Evolutionary conservation across 768 basidiomycete genomes (phyloP).

Genomic region (Panaeolus papilionaceus): DNA sequence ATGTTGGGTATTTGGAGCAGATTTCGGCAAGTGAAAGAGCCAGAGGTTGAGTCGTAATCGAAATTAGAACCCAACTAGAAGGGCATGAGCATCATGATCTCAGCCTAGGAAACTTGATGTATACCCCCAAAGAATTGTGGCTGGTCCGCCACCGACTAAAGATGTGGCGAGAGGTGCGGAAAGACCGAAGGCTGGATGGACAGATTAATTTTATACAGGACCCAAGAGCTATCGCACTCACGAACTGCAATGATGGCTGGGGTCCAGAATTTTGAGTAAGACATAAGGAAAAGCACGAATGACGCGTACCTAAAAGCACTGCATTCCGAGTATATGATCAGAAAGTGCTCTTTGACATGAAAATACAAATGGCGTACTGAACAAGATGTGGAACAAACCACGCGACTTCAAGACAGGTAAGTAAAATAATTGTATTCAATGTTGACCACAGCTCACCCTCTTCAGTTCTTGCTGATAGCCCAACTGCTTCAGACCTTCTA

Average conservation of each 20-base stretch:
- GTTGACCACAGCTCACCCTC: conserved; percentile 41
- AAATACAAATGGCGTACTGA: conserved; percentile 46
- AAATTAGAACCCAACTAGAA: conserved; percentile 57
- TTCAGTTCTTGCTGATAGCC: conserved; percentile 64
- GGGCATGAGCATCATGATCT: background rate
- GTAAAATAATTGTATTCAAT: background rate
- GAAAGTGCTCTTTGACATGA: background rate
- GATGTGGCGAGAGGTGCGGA: conserved; percentile 62
- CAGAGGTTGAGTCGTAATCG: conserved; percentile 51
- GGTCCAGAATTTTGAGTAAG: background rate
- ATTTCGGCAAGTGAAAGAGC: conserved; percentile 64
- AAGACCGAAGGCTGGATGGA: conserved; percentile 55
- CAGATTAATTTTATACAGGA: background rate
- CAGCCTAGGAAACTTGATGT: conserved; percentile 15
- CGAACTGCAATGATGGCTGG: conserved; percentile 69
- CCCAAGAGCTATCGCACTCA: conserved; percentile 38
- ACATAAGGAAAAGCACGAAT: background rate
- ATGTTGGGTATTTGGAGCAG: conserved; percentile 65
- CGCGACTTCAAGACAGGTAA: conserved; percentile 42
- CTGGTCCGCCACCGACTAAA: conserved; percentile 60
- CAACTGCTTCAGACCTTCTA: conserved; percentile 51
- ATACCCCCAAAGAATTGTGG: conserved; percentile 64
- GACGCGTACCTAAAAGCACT: conserved; percentile 56
- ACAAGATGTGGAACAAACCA: conserved; percentile 57
- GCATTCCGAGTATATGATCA: conserved; percentile 5